phyloP scores from a whole-genome alignment of 768 basidiomycete genomes.

The Collybia mongolica region DNA sequence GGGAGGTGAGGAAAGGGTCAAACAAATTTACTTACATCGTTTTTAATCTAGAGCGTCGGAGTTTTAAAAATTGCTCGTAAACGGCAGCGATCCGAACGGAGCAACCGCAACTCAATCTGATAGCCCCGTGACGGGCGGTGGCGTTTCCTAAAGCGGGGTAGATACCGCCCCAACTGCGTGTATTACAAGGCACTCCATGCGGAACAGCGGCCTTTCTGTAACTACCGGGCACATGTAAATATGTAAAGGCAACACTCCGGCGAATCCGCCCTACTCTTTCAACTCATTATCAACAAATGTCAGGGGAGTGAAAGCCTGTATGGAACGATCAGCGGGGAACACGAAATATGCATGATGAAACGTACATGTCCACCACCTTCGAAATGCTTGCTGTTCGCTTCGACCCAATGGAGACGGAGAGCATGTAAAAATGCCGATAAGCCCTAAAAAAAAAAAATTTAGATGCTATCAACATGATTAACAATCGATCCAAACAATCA shows the following conservation, averaged over 20 bases:
- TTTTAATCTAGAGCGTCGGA: conserved; percentile 35
- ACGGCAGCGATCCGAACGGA: conserved; percentile 14
- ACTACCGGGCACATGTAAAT: background rate
- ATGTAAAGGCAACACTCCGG: background rate
- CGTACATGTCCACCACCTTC: conserved; percentile 87
- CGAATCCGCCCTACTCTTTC: conserved; percentile 25
- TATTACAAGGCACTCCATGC: conserved; percentile 2
- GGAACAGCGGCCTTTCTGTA: background rate
- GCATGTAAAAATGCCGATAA: conserved; percentile 96
- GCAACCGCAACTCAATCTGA: conserved; percentile 11
- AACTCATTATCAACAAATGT: conserved; percentile 41
- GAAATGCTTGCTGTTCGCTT: conserved; percentile 96
- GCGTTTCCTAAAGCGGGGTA: conserved; percentile 13
- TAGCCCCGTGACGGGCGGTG: conserved; percentile 18
- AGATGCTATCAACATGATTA: conserved; percentile 13
- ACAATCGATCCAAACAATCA: conserved; percentile 18
- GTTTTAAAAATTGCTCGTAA: conserved; percentile 33
- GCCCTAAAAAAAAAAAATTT: conserved; percentile 55
- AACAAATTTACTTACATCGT: conserved; percentile 19
- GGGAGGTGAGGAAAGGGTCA: conserved; percentile 28
- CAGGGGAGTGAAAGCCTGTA: conserved; percentile 47
- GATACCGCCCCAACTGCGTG: no score
- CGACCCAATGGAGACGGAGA: conserved; percentile 96
- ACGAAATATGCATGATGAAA: conserved; percentile 24
- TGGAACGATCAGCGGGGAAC: conserved; percentile 17